Percentiles rank a stretch among this genome's conserved stretches.
phyloP scores from a whole-genome alignment of 2,329 filamentous ascomycete genomes.

The Didymella glomerata region DNA sequence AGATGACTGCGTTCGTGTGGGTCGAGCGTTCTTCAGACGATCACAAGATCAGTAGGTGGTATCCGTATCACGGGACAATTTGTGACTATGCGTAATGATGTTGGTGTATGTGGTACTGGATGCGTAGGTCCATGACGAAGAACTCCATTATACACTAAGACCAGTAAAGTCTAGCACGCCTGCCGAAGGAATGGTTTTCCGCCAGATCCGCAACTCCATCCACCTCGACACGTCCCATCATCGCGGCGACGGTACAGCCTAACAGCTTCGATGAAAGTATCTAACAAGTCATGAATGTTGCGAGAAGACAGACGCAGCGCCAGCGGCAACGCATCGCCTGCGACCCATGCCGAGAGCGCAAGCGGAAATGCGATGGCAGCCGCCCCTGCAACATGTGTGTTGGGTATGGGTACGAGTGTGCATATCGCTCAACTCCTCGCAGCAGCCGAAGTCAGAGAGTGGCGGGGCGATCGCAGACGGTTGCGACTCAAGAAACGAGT shows the following conservation, averaged over 20 bases:
- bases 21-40: no score
- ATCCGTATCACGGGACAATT: no score
- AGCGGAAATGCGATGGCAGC: conserved; percentile 9
- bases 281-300: not conserved
- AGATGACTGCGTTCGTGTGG: no score
- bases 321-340: conserved; percentile 12
- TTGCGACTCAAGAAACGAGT: not conserved
- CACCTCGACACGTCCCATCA: not conserved
- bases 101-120: no score
- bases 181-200: no score
- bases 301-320: conserved; percentile 4
- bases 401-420: conserved; percentile 14
- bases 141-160: no score
- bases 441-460: conserved; percentile 3
- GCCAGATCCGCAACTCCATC: not conserved
- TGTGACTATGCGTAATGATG: no score
- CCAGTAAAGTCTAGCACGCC: no score
- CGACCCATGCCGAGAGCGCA: conserved; percentile 11
- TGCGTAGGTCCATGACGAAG: no score
- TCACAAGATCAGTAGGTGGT: no score
- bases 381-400: conserved; percentile 11
- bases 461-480: not conserved
- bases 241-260: no score
- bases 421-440: conserved; percentile 6
- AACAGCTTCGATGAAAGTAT: not conserved